Percentiles rank a stretch among this genome's conserved stretches.
phyloP scores from a whole-genome alignment of 257 asterid species.

The Solanum peruvianum region DNA sequence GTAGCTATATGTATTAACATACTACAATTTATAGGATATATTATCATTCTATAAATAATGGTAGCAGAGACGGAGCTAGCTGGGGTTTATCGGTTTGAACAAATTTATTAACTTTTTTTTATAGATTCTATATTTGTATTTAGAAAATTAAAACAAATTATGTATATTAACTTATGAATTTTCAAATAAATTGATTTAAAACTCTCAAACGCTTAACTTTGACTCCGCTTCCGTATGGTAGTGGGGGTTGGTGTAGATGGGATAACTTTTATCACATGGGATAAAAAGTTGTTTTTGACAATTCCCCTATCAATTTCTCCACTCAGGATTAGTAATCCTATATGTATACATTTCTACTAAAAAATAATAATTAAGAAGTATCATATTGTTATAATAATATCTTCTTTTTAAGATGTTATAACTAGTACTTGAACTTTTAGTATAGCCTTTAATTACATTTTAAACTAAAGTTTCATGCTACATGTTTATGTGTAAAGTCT shows the following conservation, averaged over 20 bases:
- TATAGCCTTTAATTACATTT: not conserved
- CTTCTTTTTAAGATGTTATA: too few relatives aligned
- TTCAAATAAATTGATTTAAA: rapidly evolving
- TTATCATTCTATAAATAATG: not conserved
- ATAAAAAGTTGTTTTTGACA: not conserved
- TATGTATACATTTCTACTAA: not conserved
- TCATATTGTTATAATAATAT: not conserved
- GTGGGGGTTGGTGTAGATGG: not conserved
- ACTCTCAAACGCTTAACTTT: too few relatives aligned
- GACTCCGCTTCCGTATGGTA: rapidly evolving
- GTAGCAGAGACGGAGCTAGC: rapidly evolving
- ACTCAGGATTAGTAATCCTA: not conserved
- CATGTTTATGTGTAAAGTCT: not conserved
- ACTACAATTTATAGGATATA: not conserved
- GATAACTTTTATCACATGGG: not conserved
- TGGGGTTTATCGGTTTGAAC: rapidly evolving
- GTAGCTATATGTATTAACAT: not conserved
- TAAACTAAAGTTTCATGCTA: not conserved
- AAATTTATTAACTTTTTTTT: too few relatives aligned
- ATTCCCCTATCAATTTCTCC: not conserved
- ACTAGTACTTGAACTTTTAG: not conserved
- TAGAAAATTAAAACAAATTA: too few relatives aligned
- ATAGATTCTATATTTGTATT: too few relatives aligned
- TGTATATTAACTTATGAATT: too few relatives aligned
- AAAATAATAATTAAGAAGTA: too few relatives aligned